Evolutionary conservation across 768 basidiomycete genomes (phyloP), one percentile per base, ranked within the genome.

Genomic region (Epithele typhae): DNA sequence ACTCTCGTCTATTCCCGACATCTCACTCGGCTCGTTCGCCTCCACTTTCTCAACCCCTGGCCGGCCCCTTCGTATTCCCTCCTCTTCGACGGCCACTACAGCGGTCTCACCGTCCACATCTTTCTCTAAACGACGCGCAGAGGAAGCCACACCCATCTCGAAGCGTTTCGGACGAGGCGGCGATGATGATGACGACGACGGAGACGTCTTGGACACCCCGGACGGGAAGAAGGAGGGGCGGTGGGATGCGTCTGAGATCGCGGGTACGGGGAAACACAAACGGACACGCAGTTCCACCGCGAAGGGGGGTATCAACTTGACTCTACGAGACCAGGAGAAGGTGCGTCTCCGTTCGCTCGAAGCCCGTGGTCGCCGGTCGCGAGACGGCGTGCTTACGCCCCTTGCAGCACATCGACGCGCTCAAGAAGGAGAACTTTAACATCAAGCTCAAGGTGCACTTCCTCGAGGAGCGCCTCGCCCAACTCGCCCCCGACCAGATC

Each of bases 381-480:
- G n/a, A n/a, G 4, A 11, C 11, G 12, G 15, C 27, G 15, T 5
- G 25, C 22, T 8, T 39, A 17, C 9, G 34, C 11, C 42, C 22
- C 59, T 25, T 22, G n/a, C 43, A 98, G 94, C 89, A 94, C 64
- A 91, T 96, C 61, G 92, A 98, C 68, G 83, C 82, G 52, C 79
- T 93, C 59, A 93, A 95, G 71, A 96, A 94, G 64, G 94, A 98
- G 64, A 95, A 95, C 73, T 97, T 98, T 65, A 87, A 85, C 59
- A 84, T 99, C 62, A 96, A 97, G 65, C 78, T 98, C 42, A 89
- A 92, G 48, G 89, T 97, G 3, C 92, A 96, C 61, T 95, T 96
- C 63, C 78, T 96, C 35, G 91, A 97, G 65, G 92, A 98, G 59
- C 84, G 90, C 37, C 77, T 99, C 14, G 86, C 87, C 2, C 82